Conservation (phyloP, 2,329 filamentous ascomycete genomes). For the Neoscytalidium dimidiatum region DNA sequence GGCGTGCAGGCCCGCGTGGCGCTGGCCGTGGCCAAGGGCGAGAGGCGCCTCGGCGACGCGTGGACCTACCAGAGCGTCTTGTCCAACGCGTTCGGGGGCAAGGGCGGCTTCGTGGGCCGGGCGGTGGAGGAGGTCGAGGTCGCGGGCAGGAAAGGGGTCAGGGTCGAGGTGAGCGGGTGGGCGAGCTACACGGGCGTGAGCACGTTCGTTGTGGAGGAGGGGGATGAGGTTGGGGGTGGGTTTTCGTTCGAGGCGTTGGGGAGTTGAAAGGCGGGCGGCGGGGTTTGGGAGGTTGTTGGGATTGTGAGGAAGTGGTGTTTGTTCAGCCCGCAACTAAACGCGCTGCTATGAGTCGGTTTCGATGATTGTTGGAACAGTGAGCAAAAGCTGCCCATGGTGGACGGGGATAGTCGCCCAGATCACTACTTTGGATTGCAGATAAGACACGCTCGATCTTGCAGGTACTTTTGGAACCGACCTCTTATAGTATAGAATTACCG, state of each 20-base stretch:
- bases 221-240: constrained; percentile 22
- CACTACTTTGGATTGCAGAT: no score
- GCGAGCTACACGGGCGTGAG: constrained; percentile 24
- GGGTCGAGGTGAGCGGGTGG: constrained; percentile 23
- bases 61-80: constrained; percentile 28
- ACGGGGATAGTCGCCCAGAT: no score
- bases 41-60: constrained; percentile 20
- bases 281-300: no score
- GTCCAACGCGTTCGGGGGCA: constrained; percentile 21
- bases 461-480: no score
- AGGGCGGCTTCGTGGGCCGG: constrained; percentile 23
- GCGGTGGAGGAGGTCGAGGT: constrained; percentile 22
- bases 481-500: no score
- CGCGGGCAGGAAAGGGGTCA: constrained; percentile 18
- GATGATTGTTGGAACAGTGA: no score
- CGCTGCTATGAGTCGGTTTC: no score
- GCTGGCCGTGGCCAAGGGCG: constrained; percentile 23
- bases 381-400: no score
- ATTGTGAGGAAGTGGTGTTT: not conserved
- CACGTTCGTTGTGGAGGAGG: constrained; percentile 23
- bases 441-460: no score
- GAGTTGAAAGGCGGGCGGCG: no score
- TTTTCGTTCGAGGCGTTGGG: constrained; percentile 23
- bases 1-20: constrained; percentile 35
- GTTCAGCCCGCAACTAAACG: no score